Evolutionary conservation across 2,329 filamentous ascomycete genomes (phyloP).

Genomic region (Davidsoniella virescens): DNA sequence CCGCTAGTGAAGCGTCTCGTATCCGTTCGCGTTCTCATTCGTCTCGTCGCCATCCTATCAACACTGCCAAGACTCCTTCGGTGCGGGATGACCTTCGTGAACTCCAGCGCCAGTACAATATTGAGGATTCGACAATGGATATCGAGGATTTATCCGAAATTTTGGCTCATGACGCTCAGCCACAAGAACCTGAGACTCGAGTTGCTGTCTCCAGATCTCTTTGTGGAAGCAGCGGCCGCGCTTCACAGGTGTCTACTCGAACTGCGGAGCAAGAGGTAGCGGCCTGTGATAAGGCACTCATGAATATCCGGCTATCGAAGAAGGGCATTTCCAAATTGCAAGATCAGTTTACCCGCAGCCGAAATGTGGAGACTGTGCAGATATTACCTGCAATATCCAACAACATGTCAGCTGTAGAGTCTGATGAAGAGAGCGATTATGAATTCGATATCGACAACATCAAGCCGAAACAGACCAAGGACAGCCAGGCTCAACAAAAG

Average conservation of each 20-base stretch:
- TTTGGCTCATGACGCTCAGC: slow-evolving; percentile 16
- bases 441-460: slow-evolving; percentile 14
- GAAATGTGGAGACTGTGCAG: background rate
- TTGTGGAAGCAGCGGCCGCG: background rate
- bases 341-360: no score
- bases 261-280: slow-evolving; percentile 5
- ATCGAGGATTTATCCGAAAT: slow-evolving; percentile 37
- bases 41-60: slow-evolving; percentile 30
- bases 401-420: slow-evolving; percentile 16
- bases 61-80: slow-evolving; percentile 36
- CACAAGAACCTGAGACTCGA: background rate
- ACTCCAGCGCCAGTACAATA: slow-evolving; percentile 34
- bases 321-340: background rate
- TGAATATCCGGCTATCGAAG: background rate
- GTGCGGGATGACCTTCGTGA: slow-evolving; percentile 39
- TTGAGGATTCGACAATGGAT: slow-evolving; percentile 41
- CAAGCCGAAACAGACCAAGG: slow-evolving; percentile 22
- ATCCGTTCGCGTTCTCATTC: slow-evolving; percentile 5
- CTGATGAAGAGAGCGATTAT: slow-evolving; percentile 15
- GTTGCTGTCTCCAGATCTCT: background rate
- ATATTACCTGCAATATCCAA: background rate
- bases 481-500: background rate
- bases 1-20: background rate
- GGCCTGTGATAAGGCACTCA: slow-evolving; percentile 9
- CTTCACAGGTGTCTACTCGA: background rate